Conservation (phyloP, 2,329 filamentous ascomycete species). For the Cadophora gregata region DNA sequence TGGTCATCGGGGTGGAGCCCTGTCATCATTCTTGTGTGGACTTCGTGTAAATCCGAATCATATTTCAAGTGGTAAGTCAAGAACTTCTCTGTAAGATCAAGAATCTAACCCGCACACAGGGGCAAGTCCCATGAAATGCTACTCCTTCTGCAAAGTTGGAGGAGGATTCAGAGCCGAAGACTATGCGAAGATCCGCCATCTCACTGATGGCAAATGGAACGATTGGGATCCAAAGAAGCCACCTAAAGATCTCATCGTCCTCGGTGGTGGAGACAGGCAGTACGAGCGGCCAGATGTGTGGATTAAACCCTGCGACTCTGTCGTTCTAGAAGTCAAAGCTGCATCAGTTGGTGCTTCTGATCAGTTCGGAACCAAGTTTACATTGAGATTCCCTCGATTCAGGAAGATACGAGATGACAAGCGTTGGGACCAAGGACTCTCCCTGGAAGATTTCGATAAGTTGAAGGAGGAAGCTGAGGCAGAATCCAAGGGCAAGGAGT, state of each 20-base stretch:
- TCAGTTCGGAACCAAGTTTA: conserved; percentile 77
- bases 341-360: conserved; percentile 77
- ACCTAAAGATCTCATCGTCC: conserved; percentile 78
- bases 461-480: conserved; percentile 72
- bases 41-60: conserved; percentile 76
- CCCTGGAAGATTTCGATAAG: conserved; percentile 76
- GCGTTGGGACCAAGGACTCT: conserved; percentile 80
- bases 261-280: conserved; percentile 77
- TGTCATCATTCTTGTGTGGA: conserved; percentile 92
- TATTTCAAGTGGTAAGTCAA: conserved; percentile 50
- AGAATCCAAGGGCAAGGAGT: conserved; percentile 74
- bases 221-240: conserved; percentile 82
- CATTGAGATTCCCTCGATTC: conserved; percentile 90
- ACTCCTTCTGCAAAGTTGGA: conserved; percentile 98
- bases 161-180: conserved; percentile 87
- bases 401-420: conserved; percentile 83
- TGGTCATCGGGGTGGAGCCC: conserved; percentile 78
- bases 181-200: conserved; percentile 80
- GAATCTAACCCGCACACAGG: conserved; percentile 21
- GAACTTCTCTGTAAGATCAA: too few relatives aligned
- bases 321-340: conserved; percentile 90
- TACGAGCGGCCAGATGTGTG: conserved; percentile 86
- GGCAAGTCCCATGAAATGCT: conserved; percentile 74
- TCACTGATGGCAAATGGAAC: conserved; percentile 90
- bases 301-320: conserved; percentile 87